Conservation (phyloP, 2,329 filamentous ascomycete species). For the Lachnellula arida region DNA sequence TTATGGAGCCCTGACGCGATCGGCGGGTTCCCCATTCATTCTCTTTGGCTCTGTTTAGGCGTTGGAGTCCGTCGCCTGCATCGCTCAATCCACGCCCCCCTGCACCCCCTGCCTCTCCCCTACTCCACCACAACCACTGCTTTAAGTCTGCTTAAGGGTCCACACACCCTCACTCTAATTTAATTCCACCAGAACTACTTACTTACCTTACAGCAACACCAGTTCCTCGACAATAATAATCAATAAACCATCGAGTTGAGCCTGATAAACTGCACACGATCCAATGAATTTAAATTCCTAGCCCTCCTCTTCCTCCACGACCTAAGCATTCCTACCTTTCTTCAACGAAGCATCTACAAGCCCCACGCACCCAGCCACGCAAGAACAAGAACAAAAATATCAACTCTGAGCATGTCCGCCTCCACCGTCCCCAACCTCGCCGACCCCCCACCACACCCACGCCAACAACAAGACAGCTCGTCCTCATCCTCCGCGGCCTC, state of each 20-base stretch:
- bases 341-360: not conserved
- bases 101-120: too few relatives aligned
- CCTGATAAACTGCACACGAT: not conserved
- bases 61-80: not conserved
- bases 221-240: not conserved
- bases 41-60: not conserved
- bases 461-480: constrained; percentile 4
- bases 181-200: not conserved
- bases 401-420: not conserved
- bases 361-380: too few relatives aligned
- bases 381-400: not conserved
- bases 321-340: not conserved
- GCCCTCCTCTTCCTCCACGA: not conserved
- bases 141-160: not conserved
- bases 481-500: constrained; percentile 15
- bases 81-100: not conserved
- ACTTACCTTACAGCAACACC: not conserved
- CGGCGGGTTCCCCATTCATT: not conserved
- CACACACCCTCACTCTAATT: not conserved
- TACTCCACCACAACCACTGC: too few relatives aligned
- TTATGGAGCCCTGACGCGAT: not conserved
- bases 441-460: not conserved
- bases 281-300: not conserved
- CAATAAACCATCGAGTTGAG: not conserved
- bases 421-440: not conserved